Conservation (phyloP, 768 basidiomycete species). For the Pulveroboletus sp. region DNA sequence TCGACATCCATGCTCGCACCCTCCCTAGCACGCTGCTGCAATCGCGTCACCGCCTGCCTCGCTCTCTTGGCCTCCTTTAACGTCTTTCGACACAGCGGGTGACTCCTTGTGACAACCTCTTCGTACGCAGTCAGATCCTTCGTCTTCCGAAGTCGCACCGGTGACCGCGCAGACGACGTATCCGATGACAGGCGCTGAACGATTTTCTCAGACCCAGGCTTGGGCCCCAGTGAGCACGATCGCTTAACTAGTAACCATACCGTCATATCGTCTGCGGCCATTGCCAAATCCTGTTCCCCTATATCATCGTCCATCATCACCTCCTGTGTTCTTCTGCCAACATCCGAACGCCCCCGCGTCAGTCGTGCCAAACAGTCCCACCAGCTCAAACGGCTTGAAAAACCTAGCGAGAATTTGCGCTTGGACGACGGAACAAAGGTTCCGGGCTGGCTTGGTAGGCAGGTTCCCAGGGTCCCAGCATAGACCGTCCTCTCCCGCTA, state of each 20-base stretch:
- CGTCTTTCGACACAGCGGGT: conserved; percentile 53
- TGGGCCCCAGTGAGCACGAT: conserved; percentile 13
- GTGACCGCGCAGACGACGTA: conserved; percentile 22
- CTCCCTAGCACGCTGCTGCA: conserved; percentile 2
- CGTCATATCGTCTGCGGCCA: conserved; percentile 39
- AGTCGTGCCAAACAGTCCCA: conserved; percentile 75
- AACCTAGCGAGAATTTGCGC: conserved; percentile 72
- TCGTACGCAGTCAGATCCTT: conserved; percentile 57
- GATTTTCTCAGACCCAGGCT: neutral
- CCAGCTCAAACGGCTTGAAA: conserved; percentile 77
- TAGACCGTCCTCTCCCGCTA: no score
- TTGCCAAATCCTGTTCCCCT: conserved; percentile 30
- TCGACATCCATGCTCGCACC: conserved; percentile 32
- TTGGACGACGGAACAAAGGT: no score
- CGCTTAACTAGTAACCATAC: conserved; percentile 31
- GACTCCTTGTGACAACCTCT: conserved; percentile 38
- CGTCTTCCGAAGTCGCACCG: conserved; percentile 60
- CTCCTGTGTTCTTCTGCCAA: conserved; percentile 27
- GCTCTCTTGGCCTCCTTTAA: conserved; percentile 62
- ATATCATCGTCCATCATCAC: conserved; percentile 46
- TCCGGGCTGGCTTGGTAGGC: no score
- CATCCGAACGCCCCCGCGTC: conserved; percentile 74
- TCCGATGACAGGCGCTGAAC: neutral
- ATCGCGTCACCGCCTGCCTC: conserved; percentile 47
- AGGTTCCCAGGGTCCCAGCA: no score